phyloP scores from a whole-genome alignment of 2,329 filamentous ascomycete species.

The Myotisia sp. region DNA sequence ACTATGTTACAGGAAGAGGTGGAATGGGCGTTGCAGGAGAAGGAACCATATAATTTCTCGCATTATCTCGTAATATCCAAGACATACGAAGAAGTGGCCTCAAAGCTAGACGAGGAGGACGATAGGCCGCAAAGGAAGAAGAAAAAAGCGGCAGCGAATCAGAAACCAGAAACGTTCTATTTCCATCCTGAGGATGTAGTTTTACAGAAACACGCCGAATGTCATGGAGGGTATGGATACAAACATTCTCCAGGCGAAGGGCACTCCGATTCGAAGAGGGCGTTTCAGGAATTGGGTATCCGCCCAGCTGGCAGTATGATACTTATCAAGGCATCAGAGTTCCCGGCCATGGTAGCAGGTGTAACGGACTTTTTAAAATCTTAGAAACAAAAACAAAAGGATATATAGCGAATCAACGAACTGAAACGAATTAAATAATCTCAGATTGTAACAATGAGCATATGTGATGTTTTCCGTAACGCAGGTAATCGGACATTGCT shows the following conservation, averaged over 20 bases:
- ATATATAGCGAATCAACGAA: too few relatives aligned
- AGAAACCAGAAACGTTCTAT: conserved; percentile 54
- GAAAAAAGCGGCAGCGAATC: conserved; percentile 38
- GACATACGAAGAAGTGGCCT: conserved; percentile 80
- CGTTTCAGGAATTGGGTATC: conserved; percentile 87
- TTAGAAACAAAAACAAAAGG: too few relatives aligned
- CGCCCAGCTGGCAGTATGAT: conserved; percentile 73
- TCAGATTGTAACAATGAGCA: too few relatives aligned
- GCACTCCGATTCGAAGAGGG: conserved; percentile 77
- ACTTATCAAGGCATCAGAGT: conserved; percentile 66
- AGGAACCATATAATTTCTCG: conserved; percentile 82
- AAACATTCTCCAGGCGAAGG: conserved; percentile 64
- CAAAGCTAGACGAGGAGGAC: conserved; percentile 56
- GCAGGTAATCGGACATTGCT: too few relatives aligned
- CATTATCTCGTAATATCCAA: conserved; percentile 88
- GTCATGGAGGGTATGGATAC: conserved; percentile 58
- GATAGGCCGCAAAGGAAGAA: conserved; percentile 52
- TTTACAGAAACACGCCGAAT: conserved; percentile 59
- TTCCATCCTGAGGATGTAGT: conserved; percentile 96
- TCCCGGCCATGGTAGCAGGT: conserved; percentile 60
- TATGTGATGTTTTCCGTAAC: too few relatives aligned
- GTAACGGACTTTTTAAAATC: conserved; percentile 59
- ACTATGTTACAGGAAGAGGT: conserved; percentile 88
- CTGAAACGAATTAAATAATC: too few relatives aligned
- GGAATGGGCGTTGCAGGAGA: conserved; percentile 70